Evolutionary conservation across 2,329 filamentous ascomycete genomes (phyloP).

Genomic region (Hortaea werneckii): DNA sequence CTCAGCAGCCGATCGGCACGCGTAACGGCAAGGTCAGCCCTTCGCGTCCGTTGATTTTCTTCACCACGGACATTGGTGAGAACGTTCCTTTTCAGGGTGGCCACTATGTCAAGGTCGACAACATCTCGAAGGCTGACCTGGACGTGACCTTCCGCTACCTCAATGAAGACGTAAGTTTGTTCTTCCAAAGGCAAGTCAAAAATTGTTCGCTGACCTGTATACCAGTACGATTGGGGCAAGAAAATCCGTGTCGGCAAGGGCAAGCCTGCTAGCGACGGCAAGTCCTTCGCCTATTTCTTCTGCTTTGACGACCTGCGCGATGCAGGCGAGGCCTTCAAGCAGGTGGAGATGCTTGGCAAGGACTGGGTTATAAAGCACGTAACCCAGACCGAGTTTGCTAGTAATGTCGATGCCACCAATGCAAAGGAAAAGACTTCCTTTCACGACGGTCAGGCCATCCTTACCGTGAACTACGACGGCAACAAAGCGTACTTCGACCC

Average conservation of each 20-base stretch:
- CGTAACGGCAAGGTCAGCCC: conserved; percentile 2
- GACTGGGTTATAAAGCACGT: conserved; percentile 7
- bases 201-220: conserved; percentile 8
- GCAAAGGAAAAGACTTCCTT: conserved; percentile 4
- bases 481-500: conserved; percentile 8
- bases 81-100: conserved; percentile 7
- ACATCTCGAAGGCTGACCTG: conserved; percentile 1
- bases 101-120: conserved; percentile 15
- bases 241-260: conserved; percentile 8
- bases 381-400: conserved; percentile 12
- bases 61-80: conserved; percentile 17
- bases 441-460: conserved; percentile 21
- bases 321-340: conserved; percentile 12
- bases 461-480: conserved; percentile 10
- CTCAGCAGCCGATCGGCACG: conserved; percentile 14
- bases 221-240: conserved; percentile 10
- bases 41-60: conserved; percentile 4
- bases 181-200: neutral
- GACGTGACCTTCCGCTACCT: conserved; percentile 1
- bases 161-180: conserved; percentile 10
- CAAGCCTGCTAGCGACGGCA: neutral
- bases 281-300: conserved; percentile 10
- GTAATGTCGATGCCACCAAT: neutral
- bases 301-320: conserved; percentile 31
- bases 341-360: conserved; percentile 7